phyloP scores from a whole-genome alignment of 805 yeast genomes.

The Jamesozyma lodderae region DNA sequence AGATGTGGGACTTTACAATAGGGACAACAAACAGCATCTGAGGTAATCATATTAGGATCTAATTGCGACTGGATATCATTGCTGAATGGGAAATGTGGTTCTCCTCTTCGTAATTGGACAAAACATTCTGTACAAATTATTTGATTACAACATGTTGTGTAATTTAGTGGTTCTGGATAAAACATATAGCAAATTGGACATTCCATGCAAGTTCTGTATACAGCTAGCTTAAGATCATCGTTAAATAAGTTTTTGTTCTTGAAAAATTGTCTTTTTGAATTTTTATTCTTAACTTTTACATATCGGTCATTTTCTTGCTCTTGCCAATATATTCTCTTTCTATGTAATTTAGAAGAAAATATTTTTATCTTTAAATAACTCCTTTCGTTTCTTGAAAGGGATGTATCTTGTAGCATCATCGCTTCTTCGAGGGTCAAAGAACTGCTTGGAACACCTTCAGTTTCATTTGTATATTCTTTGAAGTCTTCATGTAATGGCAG shows the following conservation, averaged over 20 bases:
- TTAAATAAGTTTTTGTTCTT: constrained; percentile 2
- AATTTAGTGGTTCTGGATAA: constrained; percentile 52
- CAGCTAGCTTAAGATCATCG: constrained; percentile 37
- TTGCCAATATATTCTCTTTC: constrained; percentile 39
- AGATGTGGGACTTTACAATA: constrained; percentile 81
- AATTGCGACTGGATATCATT: constrained; percentile 14
- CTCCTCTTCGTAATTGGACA: constrained; percentile 75
- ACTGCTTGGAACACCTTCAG: constrained; percentile 20
- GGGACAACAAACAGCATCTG: constrained; percentile 87
- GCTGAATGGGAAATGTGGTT: constrained; percentile 17
- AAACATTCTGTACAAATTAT: constrained; percentile 95
- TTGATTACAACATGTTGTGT: constrained; percentile 81
- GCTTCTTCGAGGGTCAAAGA: constrained; percentile 12
- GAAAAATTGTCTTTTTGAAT: neutral
- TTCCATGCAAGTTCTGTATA: constrained; percentile 63
- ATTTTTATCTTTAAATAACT: constrained; percentile 16
- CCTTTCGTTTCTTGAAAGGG: constrained; percentile 18
- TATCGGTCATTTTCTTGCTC: constrained; percentile 50
- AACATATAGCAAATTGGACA: constrained; percentile 47
- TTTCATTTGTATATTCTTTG: constrained; percentile 27
- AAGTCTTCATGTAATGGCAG: constrained; percentile 48
- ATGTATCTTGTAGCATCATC: constrained; percentile 17
- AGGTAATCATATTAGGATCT: constrained; percentile 54
- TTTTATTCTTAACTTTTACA: constrained; percentile 39
- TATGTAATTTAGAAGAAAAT: constrained; percentile 10